phyloP scores from a whole-genome alignment of 257 asterid species.

The Mentha longifolia region DNA sequence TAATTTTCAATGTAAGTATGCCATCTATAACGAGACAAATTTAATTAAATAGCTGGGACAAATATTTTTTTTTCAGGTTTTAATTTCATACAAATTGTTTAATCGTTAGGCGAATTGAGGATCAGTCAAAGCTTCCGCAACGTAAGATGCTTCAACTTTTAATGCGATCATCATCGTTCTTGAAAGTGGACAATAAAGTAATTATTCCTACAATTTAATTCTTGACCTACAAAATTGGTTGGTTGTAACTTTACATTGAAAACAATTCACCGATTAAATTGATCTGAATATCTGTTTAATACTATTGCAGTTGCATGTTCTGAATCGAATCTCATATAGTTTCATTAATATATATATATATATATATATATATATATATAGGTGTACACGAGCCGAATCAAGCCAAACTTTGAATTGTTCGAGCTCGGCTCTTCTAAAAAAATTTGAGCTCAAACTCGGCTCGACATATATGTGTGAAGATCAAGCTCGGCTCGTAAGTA shows the following conservation, averaged over 20 bases:
- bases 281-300: not conserved
- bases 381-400: too few relatives aligned
- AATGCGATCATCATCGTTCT: not conserved
- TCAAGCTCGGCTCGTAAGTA: too few relatives aligned
- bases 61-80: not conserved
- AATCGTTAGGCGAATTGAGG: not conserved
- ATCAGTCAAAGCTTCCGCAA: conserved; percentile 21
- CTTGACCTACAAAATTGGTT: not conserved
- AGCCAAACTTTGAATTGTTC: too few relatives aligned
- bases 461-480: too few relatives aligned
- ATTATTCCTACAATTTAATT: not conserved
- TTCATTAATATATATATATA: too few relatives aligned
- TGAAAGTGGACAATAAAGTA: conserved; percentile 10
- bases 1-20: not conserved
- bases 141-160: conserved; percentile 20
- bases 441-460: too few relatives aligned
- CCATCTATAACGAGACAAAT: conserved; percentile 11
- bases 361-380: too few relatives aligned
- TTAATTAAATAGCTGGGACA: conserved; percentile 19
- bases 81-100: not conserved
- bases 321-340: too few relatives aligned
- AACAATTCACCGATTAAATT: not conserved
- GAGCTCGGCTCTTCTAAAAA: too few relatives aligned
- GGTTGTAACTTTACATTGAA: not conserved
- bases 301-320: too few relatives aligned